A percentile compares a stretch with the other conserved stretches of the same genome.
phyloP scores from a whole-genome alignment of 768 basidiomycete genomes.

The Naganishia antarctica region DNA sequence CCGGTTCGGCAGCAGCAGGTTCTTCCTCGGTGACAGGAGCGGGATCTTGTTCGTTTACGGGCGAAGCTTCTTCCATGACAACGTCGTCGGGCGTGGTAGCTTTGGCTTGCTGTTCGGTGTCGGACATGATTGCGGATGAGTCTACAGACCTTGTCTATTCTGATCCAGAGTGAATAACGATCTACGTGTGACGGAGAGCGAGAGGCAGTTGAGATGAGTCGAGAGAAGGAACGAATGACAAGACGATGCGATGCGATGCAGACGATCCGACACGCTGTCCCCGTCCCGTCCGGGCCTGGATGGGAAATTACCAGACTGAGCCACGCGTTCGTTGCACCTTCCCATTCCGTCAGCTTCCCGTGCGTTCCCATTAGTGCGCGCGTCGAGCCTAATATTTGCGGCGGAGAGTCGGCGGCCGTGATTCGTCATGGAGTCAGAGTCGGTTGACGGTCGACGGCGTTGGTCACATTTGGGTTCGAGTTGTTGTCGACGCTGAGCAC shows the following conservation, averaged over 20 bases:
- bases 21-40: slow-evolving; percentile 25
- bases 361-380: slow-evolving; percentile 17
- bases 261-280: not conserved
- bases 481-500: no score
- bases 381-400: slow-evolving; percentile 14
- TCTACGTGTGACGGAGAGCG: not conserved
- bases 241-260: no score
- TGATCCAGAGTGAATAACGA: not conserved
- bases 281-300: not conserved
- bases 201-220: not conserved
- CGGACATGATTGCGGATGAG: slow-evolving; percentile 20
- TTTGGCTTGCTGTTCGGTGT: slow-evolving; percentile 25
- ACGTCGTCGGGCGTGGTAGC: slow-evolving; percentile 21
- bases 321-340: not conserved
- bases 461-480: no score
- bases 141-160: not conserved
- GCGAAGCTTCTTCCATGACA: slow-evolving; percentile 14
- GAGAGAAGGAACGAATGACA: slow-evolving; percentile 1
- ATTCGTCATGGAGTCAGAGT: not conserved
- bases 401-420: not conserved
- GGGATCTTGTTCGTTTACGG: slow-evolving; percentile 17
- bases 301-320: not conserved
- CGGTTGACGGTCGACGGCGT: not conserved
- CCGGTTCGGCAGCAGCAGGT: slow-evolving; percentile 25
- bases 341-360: slow-evolving; percentile 2